Base-by-base conservation (phyloP, 169 alveolate species). In the Cryptosporidium bovis region DNA sequence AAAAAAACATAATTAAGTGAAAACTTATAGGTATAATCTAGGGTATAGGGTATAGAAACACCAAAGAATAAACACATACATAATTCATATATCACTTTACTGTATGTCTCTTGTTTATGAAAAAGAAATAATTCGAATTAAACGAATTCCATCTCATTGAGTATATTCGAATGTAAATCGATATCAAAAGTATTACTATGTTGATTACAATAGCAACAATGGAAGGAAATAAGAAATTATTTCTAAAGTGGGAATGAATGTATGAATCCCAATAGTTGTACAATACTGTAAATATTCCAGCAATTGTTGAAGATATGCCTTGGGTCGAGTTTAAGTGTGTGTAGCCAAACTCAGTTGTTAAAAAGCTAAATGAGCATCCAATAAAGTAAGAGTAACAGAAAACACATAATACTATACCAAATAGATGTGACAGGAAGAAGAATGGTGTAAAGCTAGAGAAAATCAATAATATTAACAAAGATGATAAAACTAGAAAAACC, bases 281-380 rank as follows among this genome's bases (percentile, higher is more conserved):
- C 7, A 56, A 20, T 7, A 77, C 20, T 20, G 71, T 62, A 24
- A 77, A 77, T 2, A 77, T 15, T 44, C 87, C 87, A 18, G 87
- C 87, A 44, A 77, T 48, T 8, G 87, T 60, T n/a, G 87, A 77
- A 8, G 87, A 77, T n/a, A 77, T n/a, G 1, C 87, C 87, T 60
- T 77, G 87, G 15, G 48, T 60, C 6, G 71, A 60, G 31, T 77
- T 77, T 60, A 77, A 29, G 64, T 77, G 34, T 44, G 71, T 77
- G 36, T 77, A 77, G 18, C 87, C 87, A 50, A 60, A 77, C 27
- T 68, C 64, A 7, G 87, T 27, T 2, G 87, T 77, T 36, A 77
- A 77, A 0, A 77, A 66, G 27, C 87, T 77, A 29, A 60, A 77
- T 12, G 87, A 62, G 34, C 87, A 77, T 34, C 87, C 87, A 60